These are phyloP conservation scores for Cucurbita moschata DNA, from an alignment of 306 rosid genomes.

Conservation along the genomic window DNA sequence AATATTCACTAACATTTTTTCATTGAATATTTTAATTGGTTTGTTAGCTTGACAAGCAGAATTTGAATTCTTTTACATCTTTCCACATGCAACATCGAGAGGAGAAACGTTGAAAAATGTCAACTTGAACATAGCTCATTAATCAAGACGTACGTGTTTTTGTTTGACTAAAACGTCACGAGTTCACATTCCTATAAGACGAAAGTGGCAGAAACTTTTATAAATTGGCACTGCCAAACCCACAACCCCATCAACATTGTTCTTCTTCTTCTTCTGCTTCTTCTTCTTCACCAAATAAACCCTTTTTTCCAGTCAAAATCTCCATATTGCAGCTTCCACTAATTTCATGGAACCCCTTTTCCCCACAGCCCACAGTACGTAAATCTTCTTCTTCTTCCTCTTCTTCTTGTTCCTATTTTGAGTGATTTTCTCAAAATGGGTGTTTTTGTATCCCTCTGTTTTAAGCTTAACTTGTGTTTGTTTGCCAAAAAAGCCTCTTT, in stretches of 20 bases:
- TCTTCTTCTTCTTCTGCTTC: neutral
- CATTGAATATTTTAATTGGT: too few relatives aligned
- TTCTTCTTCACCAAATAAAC: neutral
- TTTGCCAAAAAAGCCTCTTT: neutral
- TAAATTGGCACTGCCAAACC: neutral
- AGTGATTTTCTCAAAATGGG: neutral
- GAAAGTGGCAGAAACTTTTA: neutral
- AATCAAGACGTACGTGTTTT: too few relatives aligned
- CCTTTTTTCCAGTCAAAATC: neutral
- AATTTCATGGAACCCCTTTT: neutral
- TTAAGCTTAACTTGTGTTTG: neutral
- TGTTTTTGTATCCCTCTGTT: neutral
- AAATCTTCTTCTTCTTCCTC: neutral
- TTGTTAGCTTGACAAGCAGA: too few relatives aligned
- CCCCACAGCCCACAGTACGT: neutral
- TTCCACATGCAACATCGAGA: too few relatives aligned
- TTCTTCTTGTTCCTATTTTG: neutral
- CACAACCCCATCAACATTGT: neutral
- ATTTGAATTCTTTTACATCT: too few relatives aligned
- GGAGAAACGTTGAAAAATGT: too few relatives aligned
- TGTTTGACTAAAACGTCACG: too few relatives aligned
- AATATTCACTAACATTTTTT: too few relatives aligned
- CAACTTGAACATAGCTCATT: neutral
- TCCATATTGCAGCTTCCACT: constrained; percentile 1
- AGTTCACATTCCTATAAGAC: too few relatives aligned